Conservation (phyloP, 202 grass and related monocot species). For the Zoysia matrella region DNA sequence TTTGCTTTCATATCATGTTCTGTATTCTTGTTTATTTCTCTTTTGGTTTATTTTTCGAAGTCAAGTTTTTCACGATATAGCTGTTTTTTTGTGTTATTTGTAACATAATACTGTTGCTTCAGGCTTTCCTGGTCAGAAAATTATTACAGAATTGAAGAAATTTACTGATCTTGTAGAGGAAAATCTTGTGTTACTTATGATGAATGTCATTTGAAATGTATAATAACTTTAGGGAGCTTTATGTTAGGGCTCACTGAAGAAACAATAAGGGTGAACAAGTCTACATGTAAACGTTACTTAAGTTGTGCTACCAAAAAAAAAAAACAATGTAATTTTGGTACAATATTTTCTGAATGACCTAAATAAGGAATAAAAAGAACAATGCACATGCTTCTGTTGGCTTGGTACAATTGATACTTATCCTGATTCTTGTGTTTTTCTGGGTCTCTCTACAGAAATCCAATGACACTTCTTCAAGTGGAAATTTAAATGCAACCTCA, state of each 20-base stretch:
- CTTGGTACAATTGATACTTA: background rate
- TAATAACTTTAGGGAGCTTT: constrained; percentile 20
- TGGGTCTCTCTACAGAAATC: constrained; percentile 41
- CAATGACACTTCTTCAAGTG: constrained; percentile 32
- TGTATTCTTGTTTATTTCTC: background rate
- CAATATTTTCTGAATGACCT: background rate
- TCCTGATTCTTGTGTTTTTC: constrained; percentile 16
- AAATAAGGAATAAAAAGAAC: background rate
- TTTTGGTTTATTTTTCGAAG: constrained; percentile 11
- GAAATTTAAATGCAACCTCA: constrained; percentile 59
- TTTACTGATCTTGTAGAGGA: constrained; percentile 35
- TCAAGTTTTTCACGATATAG: constrained; percentile 7
- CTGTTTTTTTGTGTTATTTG: constrained; percentile 15
- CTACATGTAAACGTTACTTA: constrained; percentile 8
- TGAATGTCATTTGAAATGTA: constrained; percentile 21
- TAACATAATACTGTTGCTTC: constrained; percentile 10
- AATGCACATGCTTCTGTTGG: constrained; percentile 22
- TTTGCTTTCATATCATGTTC: constrained; percentile 21
- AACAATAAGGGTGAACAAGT: constrained; percentile 6
- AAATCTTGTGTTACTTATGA: constrained; percentile 47
- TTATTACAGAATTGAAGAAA: constrained; percentile 42
- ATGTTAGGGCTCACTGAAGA: background rate
- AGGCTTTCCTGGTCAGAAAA: constrained; percentile 54
- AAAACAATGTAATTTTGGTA: background rate
- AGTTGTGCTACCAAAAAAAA: constrained; percentile 28